A percentile compares a stretch with the other conserved stretches of the same genome.
Conservation (phyloP, 2,329 filamentous ascomycete genomes). For the Knoxdaviesia proteae region DNA sequence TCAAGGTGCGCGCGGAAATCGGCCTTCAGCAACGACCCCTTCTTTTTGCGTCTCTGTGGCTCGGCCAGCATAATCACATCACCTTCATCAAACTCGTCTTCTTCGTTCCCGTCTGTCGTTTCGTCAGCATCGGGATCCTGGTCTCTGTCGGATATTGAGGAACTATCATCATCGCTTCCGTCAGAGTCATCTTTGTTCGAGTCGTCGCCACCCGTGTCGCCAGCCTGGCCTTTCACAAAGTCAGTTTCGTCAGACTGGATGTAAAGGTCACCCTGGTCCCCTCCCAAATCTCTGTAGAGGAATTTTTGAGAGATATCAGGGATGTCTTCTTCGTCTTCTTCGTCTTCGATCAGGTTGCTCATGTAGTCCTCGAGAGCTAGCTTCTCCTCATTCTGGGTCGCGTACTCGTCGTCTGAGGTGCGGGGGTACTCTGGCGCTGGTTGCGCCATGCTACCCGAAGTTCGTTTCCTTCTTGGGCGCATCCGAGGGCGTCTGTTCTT, state of each 20-base stretch:
- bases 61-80: too few species aligned
- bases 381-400: neutral
- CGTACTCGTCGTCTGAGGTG: neutral
- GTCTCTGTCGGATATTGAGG: conserved; percentile 1
- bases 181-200: neutral
- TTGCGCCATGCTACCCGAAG: too few species aligned
- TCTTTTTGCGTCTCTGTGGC: conserved; percentile 27
- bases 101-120: neutral
- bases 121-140: neutral
- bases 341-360: conserved; percentile 28
- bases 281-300: neutral
- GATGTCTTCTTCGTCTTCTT: neutral
- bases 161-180: neutral
- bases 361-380: conserved; percentile 36
- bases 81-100: neutral
- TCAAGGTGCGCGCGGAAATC: conserved; percentile 24
- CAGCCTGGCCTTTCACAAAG: neutral
- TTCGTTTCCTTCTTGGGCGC: too few species aligned
- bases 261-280: neutral
- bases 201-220: neutral
- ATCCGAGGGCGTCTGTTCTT: neutral
- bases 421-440: neutral
- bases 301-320: neutral
- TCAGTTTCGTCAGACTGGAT: neutral
- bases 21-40: conserved; percentile 18